These are phyloP conservation scores for Malus asiatica DNA, from an alignment of 306 rosid genomes.

Conservation along the genomic window DNA sequence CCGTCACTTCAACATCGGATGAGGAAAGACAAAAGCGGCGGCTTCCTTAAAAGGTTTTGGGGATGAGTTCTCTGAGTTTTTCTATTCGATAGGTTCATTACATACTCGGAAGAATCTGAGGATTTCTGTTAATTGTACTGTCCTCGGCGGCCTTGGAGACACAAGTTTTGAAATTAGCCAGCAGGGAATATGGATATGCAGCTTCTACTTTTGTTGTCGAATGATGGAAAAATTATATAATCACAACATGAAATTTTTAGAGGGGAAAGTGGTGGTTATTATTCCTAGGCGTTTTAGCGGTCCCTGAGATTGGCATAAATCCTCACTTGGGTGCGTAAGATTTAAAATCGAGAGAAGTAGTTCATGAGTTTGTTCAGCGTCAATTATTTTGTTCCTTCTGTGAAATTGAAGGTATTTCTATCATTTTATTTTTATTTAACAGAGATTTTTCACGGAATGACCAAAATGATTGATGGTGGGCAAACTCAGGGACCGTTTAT, in stretches of 20 bases:
- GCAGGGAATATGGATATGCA: background rate
- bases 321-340: no score
- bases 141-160: background rate
- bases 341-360: no score
- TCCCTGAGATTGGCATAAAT: no score
- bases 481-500: accelerated
- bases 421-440: no score
- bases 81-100: background rate
- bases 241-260: background rate
- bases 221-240: background rate
- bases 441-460: no score
- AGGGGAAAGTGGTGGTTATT: background rate
- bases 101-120: background rate
- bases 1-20: constrained; percentile 47
- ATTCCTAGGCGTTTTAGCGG: background rate
- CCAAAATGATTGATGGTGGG: no score
- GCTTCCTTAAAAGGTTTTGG: constrained; percentile 51
- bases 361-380: no score
- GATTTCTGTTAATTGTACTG: background rate
- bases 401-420: no score
- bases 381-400: no score
- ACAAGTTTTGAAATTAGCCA: background rate
- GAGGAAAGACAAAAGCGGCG: constrained; percentile 57
- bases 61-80: constrained; percentile 13
- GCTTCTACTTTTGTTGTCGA: background rate